Evolutionary conservation across 352 stramenopile species (phyloP), one percentile per base, ranked within the genome.

Genomic region (Vaucheria bursata): DNA sequence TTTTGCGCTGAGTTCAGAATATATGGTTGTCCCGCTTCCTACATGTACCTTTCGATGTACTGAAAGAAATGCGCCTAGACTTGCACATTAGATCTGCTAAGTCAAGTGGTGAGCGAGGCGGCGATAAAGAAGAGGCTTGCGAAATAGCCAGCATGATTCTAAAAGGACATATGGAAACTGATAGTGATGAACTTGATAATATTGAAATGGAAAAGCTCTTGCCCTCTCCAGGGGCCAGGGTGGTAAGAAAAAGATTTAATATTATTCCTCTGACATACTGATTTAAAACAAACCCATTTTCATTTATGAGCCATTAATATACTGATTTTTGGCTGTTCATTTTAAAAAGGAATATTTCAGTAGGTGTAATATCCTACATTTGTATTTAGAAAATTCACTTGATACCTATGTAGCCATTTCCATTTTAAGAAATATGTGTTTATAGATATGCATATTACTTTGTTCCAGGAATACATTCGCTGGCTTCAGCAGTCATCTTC

Each of bases 71-170:
- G 77, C 71, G 68, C 53, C 71, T 82, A 18, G 77, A 82, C 66
- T 67, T 82, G 5, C 77, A 82, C 73, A 78, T 82, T 18, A 7
- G 75, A 68, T n/a, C 31, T 66, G n/a, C 66, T 33, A 29, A 79
- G 29, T 32, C 38, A 68, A 33, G 77, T 73, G 36, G 53, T 34
- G 53, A 68, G 53, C 59, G 77, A 38, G 71, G 77, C 37, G 77
- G 77, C 45, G 77, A 82, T 8, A 79, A 67, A 35, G 71, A 82
- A 67, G 64, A 82, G 53, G 77, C 77, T 29, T 82, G 77, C 71
- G 77, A 82, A 64, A 68, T 82, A 32, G 37, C 75, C 37, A 82
- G 71, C 8, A 39, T 82, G 37, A 37, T 82, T 29, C 52, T 82
- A 35, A 73, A 82, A 38, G 53, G 53, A 8, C 77, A 82, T 53